These are phyloP conservation scores for Neurospora sp. DNA, from an alignment of 2,329 filamentous ascomycete genomes.

Conservation along the genomic window DNA sequence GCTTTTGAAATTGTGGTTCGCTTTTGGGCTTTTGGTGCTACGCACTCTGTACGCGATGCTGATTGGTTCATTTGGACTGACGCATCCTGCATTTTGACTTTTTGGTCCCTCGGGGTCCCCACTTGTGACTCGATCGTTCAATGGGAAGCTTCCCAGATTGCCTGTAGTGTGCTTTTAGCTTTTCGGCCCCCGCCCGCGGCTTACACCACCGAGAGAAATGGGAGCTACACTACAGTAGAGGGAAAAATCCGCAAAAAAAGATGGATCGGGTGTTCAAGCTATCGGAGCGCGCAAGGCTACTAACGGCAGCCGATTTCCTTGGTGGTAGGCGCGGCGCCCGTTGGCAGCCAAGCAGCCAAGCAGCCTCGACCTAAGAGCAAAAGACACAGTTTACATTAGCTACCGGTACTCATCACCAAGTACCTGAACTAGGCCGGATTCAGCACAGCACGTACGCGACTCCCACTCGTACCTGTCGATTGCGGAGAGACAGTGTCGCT, in stretches of 20 bases:
- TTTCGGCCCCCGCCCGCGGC: neutral
- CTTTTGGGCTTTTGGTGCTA: neutral
- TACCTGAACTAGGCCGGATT: neutral
- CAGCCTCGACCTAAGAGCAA: neutral
- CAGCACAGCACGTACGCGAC: neutral
- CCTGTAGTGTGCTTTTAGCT: neutral
- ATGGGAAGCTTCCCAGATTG: constrained; percentile 6
- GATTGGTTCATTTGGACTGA: neutral
- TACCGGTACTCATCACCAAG: neutral
- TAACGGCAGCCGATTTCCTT: neutral
- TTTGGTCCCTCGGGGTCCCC: neutral
- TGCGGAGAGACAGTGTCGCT: neutral
- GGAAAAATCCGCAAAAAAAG: neutral
- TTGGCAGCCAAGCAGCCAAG: neutral
- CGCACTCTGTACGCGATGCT: neutral
- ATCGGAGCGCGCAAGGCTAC: neutral
- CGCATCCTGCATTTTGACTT: neutral
- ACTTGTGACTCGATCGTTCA: constrained; percentile 1
- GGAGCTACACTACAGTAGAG: neutral
- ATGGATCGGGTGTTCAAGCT: neutral
- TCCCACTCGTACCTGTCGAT: neutral
- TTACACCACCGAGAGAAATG: neutral
- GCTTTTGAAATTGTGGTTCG: neutral
- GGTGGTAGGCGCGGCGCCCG: neutral
- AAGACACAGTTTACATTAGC: neutral